Evolutionary conservation across 1,284 basidiomycete species (phyloP).

Genomic region (Boletus smithii): DNA sequence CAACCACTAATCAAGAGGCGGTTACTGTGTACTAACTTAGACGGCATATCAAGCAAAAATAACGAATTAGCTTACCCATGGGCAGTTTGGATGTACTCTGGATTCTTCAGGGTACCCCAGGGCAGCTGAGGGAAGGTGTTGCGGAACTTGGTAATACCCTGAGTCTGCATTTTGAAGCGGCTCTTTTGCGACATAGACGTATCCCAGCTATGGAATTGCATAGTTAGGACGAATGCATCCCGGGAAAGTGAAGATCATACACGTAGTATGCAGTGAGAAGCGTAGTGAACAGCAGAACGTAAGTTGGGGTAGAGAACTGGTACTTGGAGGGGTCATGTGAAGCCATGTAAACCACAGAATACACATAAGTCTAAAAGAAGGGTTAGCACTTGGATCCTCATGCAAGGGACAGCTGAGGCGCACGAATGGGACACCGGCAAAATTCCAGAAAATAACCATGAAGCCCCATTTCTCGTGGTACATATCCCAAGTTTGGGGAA

Average conservation of each 20-base stretch:
- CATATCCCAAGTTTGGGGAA: slow-evolving; percentile 99
- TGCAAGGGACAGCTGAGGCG: slow-evolving; percentile 29
- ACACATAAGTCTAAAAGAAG: slow-evolving; percentile 82
- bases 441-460: slow-evolving; percentile 98
- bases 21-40: slow-evolving; percentile 49
- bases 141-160: slow-evolving; percentile 83
- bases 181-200: slow-evolving; percentile 97
- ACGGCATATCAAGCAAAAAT: neutral
- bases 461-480: slow-evolving; percentile 97
- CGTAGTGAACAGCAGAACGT: slow-evolving; percentile 70
- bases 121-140: slow-evolving; percentile 95
- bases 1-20: slow-evolving; percentile 82
- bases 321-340: slow-evolving; percentile 89
- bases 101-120: slow-evolving; percentile 82
- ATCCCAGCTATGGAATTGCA: slow-evolving; percentile 66
- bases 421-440: slow-evolving; percentile 88
- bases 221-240: slow-evolving; percentile 10
- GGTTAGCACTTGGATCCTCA: neutral
- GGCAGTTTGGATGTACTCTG: slow-evolving; percentile 88
- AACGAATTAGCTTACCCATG: slow-evolving; percentile 62
- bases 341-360: slow-evolving; percentile 97
- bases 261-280: slow-evolving; percentile 84
- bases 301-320: slow-evolving; percentile 76
- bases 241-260: slow-evolving; percentile 37
- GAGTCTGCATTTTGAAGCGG: slow-evolving; percentile 95